A percentile compares a stretch with the other conserved stretches of the same genome.
These are phyloP conservation scores for Boletus reticulatus DNA, from an alignment of 768 basidiomycete genomes.

Conservation along the genomic window DNA sequence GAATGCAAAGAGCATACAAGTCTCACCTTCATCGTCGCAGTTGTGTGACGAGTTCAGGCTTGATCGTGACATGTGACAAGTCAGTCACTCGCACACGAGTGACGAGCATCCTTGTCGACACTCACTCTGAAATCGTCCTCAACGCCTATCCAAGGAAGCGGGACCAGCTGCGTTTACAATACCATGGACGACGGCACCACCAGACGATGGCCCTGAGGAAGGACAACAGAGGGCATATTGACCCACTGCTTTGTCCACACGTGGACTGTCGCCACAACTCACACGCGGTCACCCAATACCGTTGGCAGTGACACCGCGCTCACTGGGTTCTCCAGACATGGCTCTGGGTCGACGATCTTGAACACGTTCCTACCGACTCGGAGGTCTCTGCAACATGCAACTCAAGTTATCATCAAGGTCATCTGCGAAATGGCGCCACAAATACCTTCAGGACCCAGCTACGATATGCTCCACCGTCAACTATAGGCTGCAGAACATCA, in stretches of 20 bases:
- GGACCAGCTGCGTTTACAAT: too few relatives aligned
- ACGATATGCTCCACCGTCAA: slow-evolving; percentile 27
- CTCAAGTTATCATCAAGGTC: slow-evolving; percentile 21
- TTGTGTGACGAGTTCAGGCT: too few relatives aligned
- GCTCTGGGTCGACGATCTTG: not conserved
- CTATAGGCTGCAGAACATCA: slow-evolving; percentile 24
- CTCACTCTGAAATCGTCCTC: too few relatives aligned
- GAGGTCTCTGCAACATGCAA: slow-evolving; percentile 17
- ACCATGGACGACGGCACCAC: too few relatives aligned
- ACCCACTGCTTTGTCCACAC: too few relatives aligned
- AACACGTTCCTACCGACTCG: not conserved
- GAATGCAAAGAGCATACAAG: not conserved
- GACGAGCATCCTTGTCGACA: too few relatives aligned
- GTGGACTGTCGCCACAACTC: not conserved
- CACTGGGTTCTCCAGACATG: not conserved
- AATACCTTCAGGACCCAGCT: slow-evolving; percentile 28
- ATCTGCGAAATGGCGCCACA: slow-evolving; percentile 24
- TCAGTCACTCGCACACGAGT: too few relatives aligned
- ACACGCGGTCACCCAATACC: slow-evolving; percentile 2
- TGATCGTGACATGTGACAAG: too few relatives aligned
- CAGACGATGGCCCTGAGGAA: too few relatives aligned
- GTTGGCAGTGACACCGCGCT: too few relatives aligned
- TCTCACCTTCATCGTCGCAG: slow-evolving; percentile 27
- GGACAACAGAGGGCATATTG: too few relatives aligned
- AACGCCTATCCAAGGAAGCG: too few relatives aligned